Base-by-base conservation (phyloP, 352 stramenopile genomes). In the Phytophthora crassamura region DNA sequence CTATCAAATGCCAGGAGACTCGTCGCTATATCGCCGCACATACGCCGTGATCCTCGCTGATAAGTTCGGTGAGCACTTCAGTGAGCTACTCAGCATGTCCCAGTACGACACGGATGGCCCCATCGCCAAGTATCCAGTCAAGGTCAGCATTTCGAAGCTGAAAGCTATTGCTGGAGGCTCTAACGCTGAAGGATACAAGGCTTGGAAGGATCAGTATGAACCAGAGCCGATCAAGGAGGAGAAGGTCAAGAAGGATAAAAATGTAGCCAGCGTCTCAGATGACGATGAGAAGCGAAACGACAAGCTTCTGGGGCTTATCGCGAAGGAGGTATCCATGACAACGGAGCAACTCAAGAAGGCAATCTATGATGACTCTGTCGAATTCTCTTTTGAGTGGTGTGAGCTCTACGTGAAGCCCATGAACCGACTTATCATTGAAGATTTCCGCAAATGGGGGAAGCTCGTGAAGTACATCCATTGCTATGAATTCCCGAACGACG, bases 391-490 rank as follows among this genome's bases (percentile, higher is more conserved):
- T n/a, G n/a, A n/a, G n/a, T n/a, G n/a, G n/a, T n/a, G n/a, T n/a
- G n/a, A n/a, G n/a, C n/a, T n/a, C n/a, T n/a, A n/a, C n/a, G n/a
- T n/a, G 12, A 48, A 48, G 41, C 41, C 41, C 1, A 48, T 14
- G 7, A n/a, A 48, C 41, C 5, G 41, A 2, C 41, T 20, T 16
- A 33, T 48, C 8, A 14, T 33, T n/a, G 41, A n/a, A n/a, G n/a
- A n/a, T n/a, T n/a, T n/a, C n/a, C n/a, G 11, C 16, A 48, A 34
- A n/a, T 48, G 41, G 41, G 18, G 41, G 5, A 7, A 16, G 5
- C 7, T 48, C 16, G 41, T 48, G 8, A 48, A 48, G 20, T 48
- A 48, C 9, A 34, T 48, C 3, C 41, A 48, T 48, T 48, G 41
- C 41, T 48, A n/a, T 10, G n/a, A 34, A 10, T 48, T 48, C 18